Base-by-base conservation (phyloP, 2,329 filamentous ascomycete genomes). In the Aspergillus luchuensis region DNA sequence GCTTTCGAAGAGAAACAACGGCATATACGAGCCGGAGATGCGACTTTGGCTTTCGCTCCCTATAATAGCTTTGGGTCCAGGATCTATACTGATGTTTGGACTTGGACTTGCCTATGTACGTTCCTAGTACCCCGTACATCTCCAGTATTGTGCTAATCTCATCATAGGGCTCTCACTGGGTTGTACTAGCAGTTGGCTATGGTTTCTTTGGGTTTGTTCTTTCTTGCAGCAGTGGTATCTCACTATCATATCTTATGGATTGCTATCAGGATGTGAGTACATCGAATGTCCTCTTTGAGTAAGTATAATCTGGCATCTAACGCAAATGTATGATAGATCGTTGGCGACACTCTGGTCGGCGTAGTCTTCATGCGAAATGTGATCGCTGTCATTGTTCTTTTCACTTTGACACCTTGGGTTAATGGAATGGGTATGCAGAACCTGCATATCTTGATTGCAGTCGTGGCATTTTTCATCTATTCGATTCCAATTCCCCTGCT, bases 341-440 rank as follows among this genome's bases (percentile, higher is more conserved):
- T 83, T 43, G 80, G 76, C 5, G 80, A 83, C 59, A 76, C 80
- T 0, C 68, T 84, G 5, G 79, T 82, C 3, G 77, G 70, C 0
- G 70, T 84, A 1, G 78, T 79, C 0, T 78, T 83, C 57, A 67
- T 79, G 10, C 76, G 81, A 0, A 83, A 83, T 54, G 57, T 72
- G 2, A 73, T 82, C 47, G 72, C 73, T 17, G 80, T 78, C 2
- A 71, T 76, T 15, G 76, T 83, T 47, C 75, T 82, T n/a, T 83
- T 83, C 62, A 77, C 76, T 21, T 23, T 45, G 41, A 45, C 41
- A 6, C 0, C 69, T 82, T 61, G 59, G 59, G 50, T 61, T 11
- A 36, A 58, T 6, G 36, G 43, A 0, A 45, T 43, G 17, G 54
- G 59, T 6, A 17, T 56, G 19, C 5, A 15, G 4, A 52, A 55